Percentiles rank a stretch among this genome's conserved stretches.
Conservation (phyloP, 331 rosid species). For the Rosa hybrid region DNA sequence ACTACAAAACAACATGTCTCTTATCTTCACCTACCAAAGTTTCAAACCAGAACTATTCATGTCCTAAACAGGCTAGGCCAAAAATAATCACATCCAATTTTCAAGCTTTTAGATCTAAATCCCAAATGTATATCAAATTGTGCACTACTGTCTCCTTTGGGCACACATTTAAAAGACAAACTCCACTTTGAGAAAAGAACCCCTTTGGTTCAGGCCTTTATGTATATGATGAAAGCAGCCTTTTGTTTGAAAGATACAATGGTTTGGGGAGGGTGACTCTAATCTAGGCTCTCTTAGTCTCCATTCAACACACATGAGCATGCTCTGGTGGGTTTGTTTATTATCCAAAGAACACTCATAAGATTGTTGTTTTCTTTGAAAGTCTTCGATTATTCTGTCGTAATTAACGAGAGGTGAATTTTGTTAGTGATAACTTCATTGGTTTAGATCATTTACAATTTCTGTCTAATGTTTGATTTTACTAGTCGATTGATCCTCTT, state of each 20-base stretch:
- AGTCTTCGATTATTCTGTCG: too few species aligned
- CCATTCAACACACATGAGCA: neutral
- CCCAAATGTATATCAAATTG: neutral
- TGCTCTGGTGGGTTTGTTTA: neutral
- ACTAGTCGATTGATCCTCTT: too few species aligned
- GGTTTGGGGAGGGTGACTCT: neutral
- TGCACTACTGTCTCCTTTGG: conserved; percentile 9
- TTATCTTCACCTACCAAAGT: neutral
- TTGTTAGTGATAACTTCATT: too few species aligned
- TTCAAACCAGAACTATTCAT: neutral
- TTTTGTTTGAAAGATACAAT: neutral
- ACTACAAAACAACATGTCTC: conserved; percentile 14
- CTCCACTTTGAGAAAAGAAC: conserved; percentile 1
- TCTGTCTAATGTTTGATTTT: too few species aligned
- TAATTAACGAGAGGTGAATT: too few species aligned
- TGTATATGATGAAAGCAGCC: neutral
- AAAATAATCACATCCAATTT: neutral
- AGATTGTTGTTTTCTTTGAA: neutral
- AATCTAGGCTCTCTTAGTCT: neutral
- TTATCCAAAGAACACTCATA: neutral
- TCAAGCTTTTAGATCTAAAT: neutral
- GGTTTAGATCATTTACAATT: neutral
- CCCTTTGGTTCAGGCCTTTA: neutral
- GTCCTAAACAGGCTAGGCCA: neutral
- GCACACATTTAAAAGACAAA: conserved; percentile 6